Evolutionary conservation across 768 basidiomycete genomes (phyloP).

Genomic region (Phylloporus sp.): DNA sequence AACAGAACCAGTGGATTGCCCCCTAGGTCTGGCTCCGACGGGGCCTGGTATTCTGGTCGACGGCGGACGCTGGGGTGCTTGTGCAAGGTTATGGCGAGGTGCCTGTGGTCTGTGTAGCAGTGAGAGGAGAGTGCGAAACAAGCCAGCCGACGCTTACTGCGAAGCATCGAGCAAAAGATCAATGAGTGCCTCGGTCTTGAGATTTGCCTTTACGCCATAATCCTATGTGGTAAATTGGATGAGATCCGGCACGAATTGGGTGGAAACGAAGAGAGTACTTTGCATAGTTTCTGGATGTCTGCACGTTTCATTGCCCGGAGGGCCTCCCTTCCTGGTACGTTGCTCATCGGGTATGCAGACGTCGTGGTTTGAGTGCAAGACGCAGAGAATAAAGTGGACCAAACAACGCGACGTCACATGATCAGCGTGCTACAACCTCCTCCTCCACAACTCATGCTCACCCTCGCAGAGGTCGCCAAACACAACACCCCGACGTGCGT

Average conservation of each 20-base stretch:
- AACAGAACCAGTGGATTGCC: constrained; percentile 32
- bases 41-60: constrained; percentile 34
- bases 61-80: constrained; percentile 25
- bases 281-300: constrained; percentile 58
- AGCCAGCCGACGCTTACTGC: constrained; percentile 36
- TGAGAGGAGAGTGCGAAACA: constrained; percentile 35
- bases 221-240: constrained; percentile 43
- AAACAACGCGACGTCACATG: constrained; percentile 53
- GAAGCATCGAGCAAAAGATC: constrained; percentile 62
- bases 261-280: constrained; percentile 39
- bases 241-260: constrained; percentile 11
- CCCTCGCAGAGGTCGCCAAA: constrained; percentile 54
- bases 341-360: constrained; percentile 34
- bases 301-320: constrained; percentile 52
- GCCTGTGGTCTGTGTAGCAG: constrained; percentile 23
- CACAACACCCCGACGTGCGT: constrained; percentile 54
- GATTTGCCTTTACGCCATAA: constrained; percentile 76
- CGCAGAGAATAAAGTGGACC: constrained; percentile 36
- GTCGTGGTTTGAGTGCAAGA: constrained; percentile 45
- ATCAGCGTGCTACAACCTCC: constrained; percentile 9
- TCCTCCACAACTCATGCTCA: constrained; percentile 23
- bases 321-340: constrained; percentile 39
- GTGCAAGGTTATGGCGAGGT: constrained; percentile 18
- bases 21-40: constrained; percentile 24
- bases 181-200: constrained; percentile 77